phyloP scores from a whole-genome alignment of 179 eudicot genomes.

The Pouteria campechiana region DNA sequence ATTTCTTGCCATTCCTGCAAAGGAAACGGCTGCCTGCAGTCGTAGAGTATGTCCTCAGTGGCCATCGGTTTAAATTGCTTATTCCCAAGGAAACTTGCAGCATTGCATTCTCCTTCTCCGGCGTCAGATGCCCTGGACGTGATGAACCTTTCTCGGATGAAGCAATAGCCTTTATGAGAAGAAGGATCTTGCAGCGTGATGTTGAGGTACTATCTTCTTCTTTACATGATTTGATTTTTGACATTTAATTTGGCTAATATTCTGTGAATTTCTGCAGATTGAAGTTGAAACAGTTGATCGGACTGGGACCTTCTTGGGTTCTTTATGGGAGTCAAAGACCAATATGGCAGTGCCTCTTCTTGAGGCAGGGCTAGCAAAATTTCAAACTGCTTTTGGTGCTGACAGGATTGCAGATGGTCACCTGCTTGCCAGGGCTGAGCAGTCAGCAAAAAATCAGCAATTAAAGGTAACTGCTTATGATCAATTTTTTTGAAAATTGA shows the following conservation, averaged over 20 bases:
- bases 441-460: conserved; percentile 77
- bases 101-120: conserved; percentile 81
- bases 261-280: conserved; percentile 31
- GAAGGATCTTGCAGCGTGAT: conserved; percentile 90
- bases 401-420: conserved; percentile 76
- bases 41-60: conserved; percentile 93
- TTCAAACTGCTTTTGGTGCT: conserved; percentile 62
- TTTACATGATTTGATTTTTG: conserved; percentile 1
- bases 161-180: conserved; percentile 90
- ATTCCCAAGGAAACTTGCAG: conserved; percentile 91
- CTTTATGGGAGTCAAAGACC: conserved; percentile 75
- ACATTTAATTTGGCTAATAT: not conserved
- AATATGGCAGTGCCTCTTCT: conserved; percentile 55
- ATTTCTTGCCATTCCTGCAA: conserved; percentile 80
- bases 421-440: conserved; percentile 78
- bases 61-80: conserved; percentile 77
- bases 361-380: conserved; percentile 85
- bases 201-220: conserved; percentile 62
- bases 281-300: conserved; percentile 94
- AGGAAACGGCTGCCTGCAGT: conserved; percentile 68
- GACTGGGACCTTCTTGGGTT: conserved; percentile 88
- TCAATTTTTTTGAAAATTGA: no score
- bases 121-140: conserved; percentile 96
- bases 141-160: conserved; percentile 77
- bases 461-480: conserved; percentile 51